A percentile compares a stretch with the other conserved stretches of the same genome.
Conservation (phyloP, 2,329 filamentous ascomycete species). For the Thyridium curvatum region DNA sequence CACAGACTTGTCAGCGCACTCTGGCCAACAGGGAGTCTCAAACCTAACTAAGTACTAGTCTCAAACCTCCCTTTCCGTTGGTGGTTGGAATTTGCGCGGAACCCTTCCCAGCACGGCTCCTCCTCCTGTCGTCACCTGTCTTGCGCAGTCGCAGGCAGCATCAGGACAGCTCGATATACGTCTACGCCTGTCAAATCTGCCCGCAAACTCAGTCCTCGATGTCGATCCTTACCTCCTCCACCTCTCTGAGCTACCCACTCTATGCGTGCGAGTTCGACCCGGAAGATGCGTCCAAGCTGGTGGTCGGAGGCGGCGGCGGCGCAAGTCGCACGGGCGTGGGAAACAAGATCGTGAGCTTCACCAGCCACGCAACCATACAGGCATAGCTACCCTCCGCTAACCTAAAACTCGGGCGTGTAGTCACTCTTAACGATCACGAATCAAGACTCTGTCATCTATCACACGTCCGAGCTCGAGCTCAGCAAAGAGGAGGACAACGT, state of each 20-base stretch:
- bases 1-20: too few species aligned
- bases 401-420: neutral
- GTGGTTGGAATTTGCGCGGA: too few species aligned
- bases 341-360: slow-evolving; percentile 70
- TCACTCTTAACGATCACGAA: too few species aligned
- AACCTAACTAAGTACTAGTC: too few species aligned
- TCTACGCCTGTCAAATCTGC: too few species aligned
- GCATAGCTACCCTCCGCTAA: slow-evolving; percentile 4
- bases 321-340: slow-evolving; percentile 73
- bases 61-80: too few species aligned
- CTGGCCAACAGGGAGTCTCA: too few species aligned
- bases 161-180: too few species aligned
- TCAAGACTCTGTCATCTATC: slow-evolving; percentile 11
- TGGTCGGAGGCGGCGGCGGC: slow-evolving; percentile 85
- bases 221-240: slow-evolving; percentile 46
- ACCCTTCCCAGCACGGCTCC: too few species aligned
- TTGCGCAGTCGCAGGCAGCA: too few species aligned
- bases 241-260: slow-evolving; percentile 73
- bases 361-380: neutral
- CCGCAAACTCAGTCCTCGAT: slow-evolving; percentile 2
- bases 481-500: slow-evolving; percentile 85
- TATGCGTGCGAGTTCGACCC: slow-evolving; percentile 87
- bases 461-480: slow-evolving; percentile 69
- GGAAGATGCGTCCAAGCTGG: slow-evolving; percentile 64
- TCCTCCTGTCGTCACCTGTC: too few species aligned